Conservation (phyloP, 2,329 filamentous ascomycete species). For the Fusarium paranaense region DNA sequence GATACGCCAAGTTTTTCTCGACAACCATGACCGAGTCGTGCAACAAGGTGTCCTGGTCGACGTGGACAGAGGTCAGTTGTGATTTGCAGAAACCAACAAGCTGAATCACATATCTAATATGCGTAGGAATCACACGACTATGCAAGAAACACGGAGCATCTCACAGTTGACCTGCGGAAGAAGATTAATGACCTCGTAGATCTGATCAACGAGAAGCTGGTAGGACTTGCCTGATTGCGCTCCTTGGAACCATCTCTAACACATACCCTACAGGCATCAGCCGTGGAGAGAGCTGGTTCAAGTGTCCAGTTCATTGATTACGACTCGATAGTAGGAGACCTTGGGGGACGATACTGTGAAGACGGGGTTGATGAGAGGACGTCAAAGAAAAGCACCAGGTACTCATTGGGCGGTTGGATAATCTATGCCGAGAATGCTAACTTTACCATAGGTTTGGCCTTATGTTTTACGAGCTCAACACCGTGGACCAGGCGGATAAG, state of each 20-base stretch:
- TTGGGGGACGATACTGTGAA: neutral
- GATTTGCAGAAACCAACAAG: neutral
- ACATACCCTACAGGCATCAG: neutral
- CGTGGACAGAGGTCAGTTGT: neutral
- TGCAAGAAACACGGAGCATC: neutral
- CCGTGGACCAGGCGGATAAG: neutral
- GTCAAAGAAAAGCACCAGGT: neutral
- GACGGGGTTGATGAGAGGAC: neutral
- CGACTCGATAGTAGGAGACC: neutral
- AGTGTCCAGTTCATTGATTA: neutral
- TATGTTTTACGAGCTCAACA: neutral
- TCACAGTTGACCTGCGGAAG: neutral
- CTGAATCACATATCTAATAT: neutral
- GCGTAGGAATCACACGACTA: neutral
- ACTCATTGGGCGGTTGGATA: no score
- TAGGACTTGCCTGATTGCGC: neutral
- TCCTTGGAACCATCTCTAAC: neutral
- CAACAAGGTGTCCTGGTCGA: neutral
- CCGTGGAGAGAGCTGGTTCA: neutral
- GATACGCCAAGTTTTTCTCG: neutral
- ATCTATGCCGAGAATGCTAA: neutral
- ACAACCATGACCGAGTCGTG: neutral
- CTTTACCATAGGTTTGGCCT: neutral
- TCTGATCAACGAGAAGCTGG: neutral
- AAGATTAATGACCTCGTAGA: neutral